These are phyloP conservation scores for Heterobasidion annosum DNA, from an alignment of 1,284 basidiomycete genomes.

Conservation along the genomic window DNA sequence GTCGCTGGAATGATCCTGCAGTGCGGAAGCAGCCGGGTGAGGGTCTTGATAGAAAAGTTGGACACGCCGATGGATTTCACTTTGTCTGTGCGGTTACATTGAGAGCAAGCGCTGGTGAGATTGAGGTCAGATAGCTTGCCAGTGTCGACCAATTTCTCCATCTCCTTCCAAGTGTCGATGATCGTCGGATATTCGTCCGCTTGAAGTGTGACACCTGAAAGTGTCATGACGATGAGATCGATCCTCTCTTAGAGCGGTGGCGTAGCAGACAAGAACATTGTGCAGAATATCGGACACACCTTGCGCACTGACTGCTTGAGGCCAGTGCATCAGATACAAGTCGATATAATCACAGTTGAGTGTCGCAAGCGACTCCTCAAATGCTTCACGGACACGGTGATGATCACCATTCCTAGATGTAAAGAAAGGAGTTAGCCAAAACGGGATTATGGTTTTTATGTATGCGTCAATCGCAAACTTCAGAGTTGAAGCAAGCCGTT, in stretches of 20 bases:
- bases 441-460: too few species aligned
- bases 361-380: conserved; percentile 46
- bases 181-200: conserved; percentile 38
- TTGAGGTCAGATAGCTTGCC: conserved; percentile 17
- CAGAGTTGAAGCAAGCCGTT: too few species aligned
- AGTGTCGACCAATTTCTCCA: conserved; percentile 44
- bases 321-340: conserved; percentile 66
- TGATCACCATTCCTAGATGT: conserved; percentile 23
- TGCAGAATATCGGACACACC: not conserved
- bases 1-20: conserved; percentile 37
- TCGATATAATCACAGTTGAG: conserved; percentile 61
- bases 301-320: conserved; percentile 12
- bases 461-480: too few species aligned
- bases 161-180: conserved; percentile 48
- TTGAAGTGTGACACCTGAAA: conserved; percentile 14
- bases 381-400: conserved; percentile 37
- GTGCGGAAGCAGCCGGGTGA: conserved; percentile 19
- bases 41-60: conserved; percentile 37
- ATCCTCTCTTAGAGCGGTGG: too few species aligned
- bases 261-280: not conserved
- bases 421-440: too few species aligned
- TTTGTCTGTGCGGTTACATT: conserved; percentile 20
- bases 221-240: too few species aligned
- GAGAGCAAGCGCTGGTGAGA: not conserved
- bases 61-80: conserved; percentile 39